Base-by-base conservation (phyloP, 208 protist species). In the Crithidia brevicula region DNA sequence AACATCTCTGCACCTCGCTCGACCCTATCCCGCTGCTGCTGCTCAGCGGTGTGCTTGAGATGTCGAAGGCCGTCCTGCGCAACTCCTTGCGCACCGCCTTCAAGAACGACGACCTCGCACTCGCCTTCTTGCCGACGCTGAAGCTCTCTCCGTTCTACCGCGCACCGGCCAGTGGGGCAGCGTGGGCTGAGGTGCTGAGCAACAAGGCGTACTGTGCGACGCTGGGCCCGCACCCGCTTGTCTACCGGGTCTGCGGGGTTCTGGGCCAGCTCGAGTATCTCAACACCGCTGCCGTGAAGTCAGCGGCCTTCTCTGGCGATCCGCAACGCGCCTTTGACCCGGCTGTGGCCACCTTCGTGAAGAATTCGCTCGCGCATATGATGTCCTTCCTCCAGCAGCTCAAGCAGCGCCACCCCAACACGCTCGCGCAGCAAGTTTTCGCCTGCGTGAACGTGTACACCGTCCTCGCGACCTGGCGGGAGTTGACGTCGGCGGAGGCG, bases 1-100 rank as follows among this genome's bases (percentile, higher is more conserved):
- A 82, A 67, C 80, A 89, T 58, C 72, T 96, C 34, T 93, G 91
- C 74, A 87, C 79, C 62, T 84, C 79, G 13, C 74, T 81, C 6
- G 82, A 93, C 68, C 91, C 91, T 22, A 86, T 96, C 54, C 91
- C 91, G 18, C 78, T 96, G 11, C 51, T 96, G 34, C 66, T 96
- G 33, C 79, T 96, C 25, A 93, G 91, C 66, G 72, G 79, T 38
- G 63, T 92, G 45, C 77, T 96, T n/a, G 91, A 93, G 70, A 81
- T 82, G 56, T 68, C 76, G 40, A 93, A 93, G 75, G 62, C 77
- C 27, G 79, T 63, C 46, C 76, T 96, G 34, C 77, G 63, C 57
- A 70, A 58, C 43, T 83, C 75, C 30, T 66, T 93, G 34, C 83
- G 79, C 52, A 74, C 61, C 25, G 73, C 78, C 10, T 67, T 92